Percentiles rank a stretch among this genome's conserved stretches.
Conservation (phyloP, 2,329 filamentous ascomycete genomes). For the Dactylonectria estremocensis region DNA sequence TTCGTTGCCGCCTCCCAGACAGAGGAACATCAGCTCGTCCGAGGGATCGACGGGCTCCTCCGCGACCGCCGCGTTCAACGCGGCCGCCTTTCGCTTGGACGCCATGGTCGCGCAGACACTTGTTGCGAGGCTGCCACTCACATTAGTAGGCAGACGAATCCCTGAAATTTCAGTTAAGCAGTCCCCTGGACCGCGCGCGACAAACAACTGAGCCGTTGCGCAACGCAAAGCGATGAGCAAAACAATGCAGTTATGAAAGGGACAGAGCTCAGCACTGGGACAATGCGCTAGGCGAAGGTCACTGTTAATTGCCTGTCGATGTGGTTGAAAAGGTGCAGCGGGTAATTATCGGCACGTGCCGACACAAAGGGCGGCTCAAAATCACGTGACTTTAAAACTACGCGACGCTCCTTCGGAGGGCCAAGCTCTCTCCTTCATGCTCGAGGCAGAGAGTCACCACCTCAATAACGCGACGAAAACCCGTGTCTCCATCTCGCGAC, state of each 20-base stretch:
- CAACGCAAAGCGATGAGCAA: constrained; percentile 20
- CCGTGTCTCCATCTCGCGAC: constrained; percentile 44
- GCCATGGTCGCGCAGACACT: constrained; percentile 74
- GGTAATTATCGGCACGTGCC: constrained; percentile 46
- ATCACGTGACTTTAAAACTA: constrained; percentile 63
- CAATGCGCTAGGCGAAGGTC: constrained; percentile 17
- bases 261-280: not conserved
- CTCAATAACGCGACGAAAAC: constrained; percentile 44
- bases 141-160: constrained; percentile 32
- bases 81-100: constrained; percentile 90
- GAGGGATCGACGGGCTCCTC: constrained; percentile 94
- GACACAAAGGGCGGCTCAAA: constrained; percentile 34
- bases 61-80: constrained; percentile 75
- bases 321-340: constrained; percentile 39
- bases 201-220: constrained; percentile 25
- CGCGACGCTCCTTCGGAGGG: constrained; percentile 51
- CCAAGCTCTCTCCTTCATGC: constrained; percentile 52
- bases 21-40: constrained; percentile 95
- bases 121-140: constrained; percentile 34
- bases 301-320: constrained; percentile 30
- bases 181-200: constrained; percentile 23
- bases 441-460: constrained; percentile 45
- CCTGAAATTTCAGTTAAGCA: constrained; percentile 38
- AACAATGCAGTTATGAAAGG: constrained; percentile 12
- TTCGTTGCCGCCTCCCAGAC: constrained; percentile 95